Base-by-base conservation (phyloP, 805 yeast species). In the Wickerhamomyces pijperi region DNA sequence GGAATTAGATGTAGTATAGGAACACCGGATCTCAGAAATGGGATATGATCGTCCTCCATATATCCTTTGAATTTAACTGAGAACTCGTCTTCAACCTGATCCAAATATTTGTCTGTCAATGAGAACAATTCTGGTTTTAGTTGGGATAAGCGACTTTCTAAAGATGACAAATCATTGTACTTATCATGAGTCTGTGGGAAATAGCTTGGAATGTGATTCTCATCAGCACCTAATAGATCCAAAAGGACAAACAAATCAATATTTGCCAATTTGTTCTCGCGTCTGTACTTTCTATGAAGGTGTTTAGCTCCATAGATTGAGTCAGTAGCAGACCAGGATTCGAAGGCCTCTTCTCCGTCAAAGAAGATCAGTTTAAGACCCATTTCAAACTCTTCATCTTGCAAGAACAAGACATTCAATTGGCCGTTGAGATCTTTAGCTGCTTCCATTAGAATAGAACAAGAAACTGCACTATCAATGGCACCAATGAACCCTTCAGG, bases 301-400 rank as follows among this genome's bases (percentile, higher is more conserved):
- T 70, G 70, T 15, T 67, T 61, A 0, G 81, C 67, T 0, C 82
- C 82, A 47, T 76, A 75, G 1, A 74, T 57, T 1, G 79, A 74
- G 43, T 75, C 82, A 0, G 56, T 49, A 7, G 56, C 61, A 2
- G 67, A 49, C 82, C 82, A 75, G n/a, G 58, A 48, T 2, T 56
- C 57, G n/a, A 73, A 43, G 0, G 82, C 79, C 48, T 76, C 82
- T 48, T 75, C 81, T 4, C 82, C 82, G 45, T 75, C 82, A 39
- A 74, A 72, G 46, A 75, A 75, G 0, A 75, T 55, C 7, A 74
- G 51, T 45, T 69, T 72, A 4, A 74, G 35, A 0, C 76, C 76
- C n/a, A 46, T 35, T 12, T 43, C 45, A 7, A 42, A 34, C 9
- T 43, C 47, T 37, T 45, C 43, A 3, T 39, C 46, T 8, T 40